These are phyloP conservation scores for Aristolochia contorta DNA, from an alignment of 164 flowering plant genomes.

Conservation along the genomic window DNA sequence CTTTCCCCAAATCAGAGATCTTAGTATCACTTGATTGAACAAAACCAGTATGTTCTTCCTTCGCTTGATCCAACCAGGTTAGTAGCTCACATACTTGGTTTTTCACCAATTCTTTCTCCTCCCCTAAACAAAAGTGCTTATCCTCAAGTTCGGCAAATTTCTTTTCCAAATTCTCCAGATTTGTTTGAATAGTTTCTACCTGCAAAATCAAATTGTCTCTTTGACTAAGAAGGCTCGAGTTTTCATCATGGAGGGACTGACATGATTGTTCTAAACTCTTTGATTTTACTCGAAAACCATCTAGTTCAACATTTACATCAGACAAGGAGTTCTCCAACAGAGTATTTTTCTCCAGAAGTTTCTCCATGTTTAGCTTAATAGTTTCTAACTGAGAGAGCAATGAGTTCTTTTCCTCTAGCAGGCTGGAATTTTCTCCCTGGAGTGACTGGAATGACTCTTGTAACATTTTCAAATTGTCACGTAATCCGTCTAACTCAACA, in stretches of 20 bases:
- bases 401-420: constrained; percentile 54
- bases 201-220: constrained; percentile 35
- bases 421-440: constrained; percentile 47
- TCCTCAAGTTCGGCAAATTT: constrained; percentile 43
- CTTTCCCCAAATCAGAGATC: constrained; percentile 38
- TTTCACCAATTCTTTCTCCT: constrained; percentile 40
- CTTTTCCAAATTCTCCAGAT: constrained; percentile 45
- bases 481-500: constrained; percentile 37
- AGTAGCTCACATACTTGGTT: constrained; percentile 45
- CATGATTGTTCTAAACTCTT: constrained; percentile 63
- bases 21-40: constrained; percentile 32
- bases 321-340: constrained; percentile 54
- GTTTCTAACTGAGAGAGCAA: constrained; percentile 54
- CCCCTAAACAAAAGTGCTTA: constrained; percentile 42
- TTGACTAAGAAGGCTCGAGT: constrained; percentile 42
- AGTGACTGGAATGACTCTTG: constrained; percentile 48
- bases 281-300: constrained; percentile 44
- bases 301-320: constrained; percentile 56
- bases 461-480: constrained; percentile 34
- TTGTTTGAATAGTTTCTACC: constrained; percentile 38
- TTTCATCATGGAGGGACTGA: constrained; percentile 50
- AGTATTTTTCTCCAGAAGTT: constrained; percentile 49
- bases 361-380: constrained; percentile 50
- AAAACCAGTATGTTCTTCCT: constrained; percentile 43
- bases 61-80: constrained; percentile 33